A percentile compares a stretch with the other conserved stretches of the same genome.
Conservation (phyloP, 2,329 filamentous ascomycete genomes). For the Pyricularia grisea region DNA sequence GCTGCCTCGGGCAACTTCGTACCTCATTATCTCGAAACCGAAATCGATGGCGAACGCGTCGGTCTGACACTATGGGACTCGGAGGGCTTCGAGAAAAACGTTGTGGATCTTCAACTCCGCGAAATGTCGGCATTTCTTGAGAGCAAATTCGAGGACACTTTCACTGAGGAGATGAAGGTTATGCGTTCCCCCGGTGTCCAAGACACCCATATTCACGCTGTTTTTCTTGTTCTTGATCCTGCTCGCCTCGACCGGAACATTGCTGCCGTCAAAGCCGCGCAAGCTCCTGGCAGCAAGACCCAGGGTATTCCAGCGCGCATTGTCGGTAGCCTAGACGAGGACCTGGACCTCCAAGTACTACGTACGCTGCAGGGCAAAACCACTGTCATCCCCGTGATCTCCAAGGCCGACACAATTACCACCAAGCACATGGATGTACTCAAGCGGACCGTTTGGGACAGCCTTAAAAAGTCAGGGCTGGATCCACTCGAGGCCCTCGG, state of each 20-base stretch:
- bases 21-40: constrained; percentile 85
- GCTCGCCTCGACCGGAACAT: constrained; percentile 77
- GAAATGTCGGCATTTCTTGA: constrained; percentile 90
- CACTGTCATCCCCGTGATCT: constrained; percentile 88
- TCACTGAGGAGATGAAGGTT: constrained; percentile 96
- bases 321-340: constrained; percentile 70
- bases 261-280: constrained; percentile 48
- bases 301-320: constrained; percentile 27
- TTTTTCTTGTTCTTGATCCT: constrained; percentile 87
- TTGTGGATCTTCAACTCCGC: constrained; percentile 87
- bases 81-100: constrained; percentile 84
- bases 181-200: constrained; percentile 83
- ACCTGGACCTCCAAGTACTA: constrained; percentile 83
- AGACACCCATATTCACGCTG: constrained; percentile 95
- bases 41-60: constrained; percentile 84
- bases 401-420: constrained; percentile 96
- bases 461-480: constrained; percentile 73
- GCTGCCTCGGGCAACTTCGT: constrained; percentile 63
- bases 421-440: constrained; percentile 85
- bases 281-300: constrained; percentile 34
- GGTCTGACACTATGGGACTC: constrained; percentile 96
- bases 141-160: constrained; percentile 97
- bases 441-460: constrained; percentile 84
- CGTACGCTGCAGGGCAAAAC: constrained; percentile 86
- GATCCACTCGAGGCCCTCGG: constrained; percentile 84